Percentiles rank a stretch among this genome's conserved stretches.
Conservation (phyloP, 2,329 filamentous ascomycete genomes). For the Xylaria sp. region DNA sequence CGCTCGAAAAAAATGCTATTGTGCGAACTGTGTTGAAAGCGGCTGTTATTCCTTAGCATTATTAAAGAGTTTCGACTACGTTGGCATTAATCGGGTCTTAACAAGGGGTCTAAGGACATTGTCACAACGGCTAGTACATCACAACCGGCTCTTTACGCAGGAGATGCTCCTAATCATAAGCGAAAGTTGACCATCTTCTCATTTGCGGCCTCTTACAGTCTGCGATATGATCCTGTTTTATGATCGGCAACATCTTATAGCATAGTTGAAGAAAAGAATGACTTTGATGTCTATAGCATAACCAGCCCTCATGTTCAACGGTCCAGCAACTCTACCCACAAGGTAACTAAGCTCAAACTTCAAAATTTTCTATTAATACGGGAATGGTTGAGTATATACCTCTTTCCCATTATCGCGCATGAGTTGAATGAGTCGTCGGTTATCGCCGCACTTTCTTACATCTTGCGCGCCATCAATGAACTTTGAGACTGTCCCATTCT, state of each 20-base stretch:
- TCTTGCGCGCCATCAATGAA: slow-evolving; percentile 14
- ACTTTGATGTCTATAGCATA: too few species aligned
- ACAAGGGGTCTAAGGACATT: background rate
- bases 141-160: too few species aligned
- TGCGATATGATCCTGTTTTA: too few species aligned
- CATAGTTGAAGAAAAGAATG: too few species aligned
- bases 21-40: background rate
- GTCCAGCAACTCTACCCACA: background rate
- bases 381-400: slow-evolving; percentile 7
- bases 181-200: background rate
- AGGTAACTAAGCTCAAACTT: background rate
- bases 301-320: too few species aligned
- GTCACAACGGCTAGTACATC: background rate
- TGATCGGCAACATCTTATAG: too few species aligned
- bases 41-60: background rate
- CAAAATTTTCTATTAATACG: background rate
- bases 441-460: slow-evolving; percentile 9
- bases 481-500: slow-evolving; percentile 6
- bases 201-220: background rate
- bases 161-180: too few species aligned
- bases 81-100: too few species aligned
- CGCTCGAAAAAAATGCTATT: background rate
- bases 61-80: background rate
- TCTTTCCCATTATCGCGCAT: slow-evolving; percentile 13
- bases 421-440: slow-evolving; percentile 1